These are phyloP conservation scores for Xerocomus spinulosus DNA, from an alignment of 768 basidiomycete genomes.

Conservation along the genomic window DNA sequence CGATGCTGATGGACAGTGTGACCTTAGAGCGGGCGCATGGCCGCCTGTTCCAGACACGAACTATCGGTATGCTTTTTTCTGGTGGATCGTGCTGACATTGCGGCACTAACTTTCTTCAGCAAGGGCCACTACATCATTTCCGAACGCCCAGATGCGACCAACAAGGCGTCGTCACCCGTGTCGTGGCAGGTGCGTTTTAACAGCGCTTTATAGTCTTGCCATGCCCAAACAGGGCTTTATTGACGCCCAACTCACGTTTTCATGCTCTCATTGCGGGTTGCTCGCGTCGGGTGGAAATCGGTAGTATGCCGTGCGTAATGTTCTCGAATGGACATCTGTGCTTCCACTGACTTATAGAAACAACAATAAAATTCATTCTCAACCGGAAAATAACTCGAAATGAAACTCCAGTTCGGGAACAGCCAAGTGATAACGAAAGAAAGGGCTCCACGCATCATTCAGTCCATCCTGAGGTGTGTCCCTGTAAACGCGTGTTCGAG, in stretches of 20 bases:
- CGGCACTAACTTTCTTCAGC: constrained; percentile 23
- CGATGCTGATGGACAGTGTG: not conserved
- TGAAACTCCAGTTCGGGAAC: constrained; percentile 61
- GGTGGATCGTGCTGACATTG: not conserved
- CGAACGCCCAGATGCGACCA: constrained; percentile 63
- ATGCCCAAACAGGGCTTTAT: constrained; percentile 16
- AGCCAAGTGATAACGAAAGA: constrained; percentile 63
- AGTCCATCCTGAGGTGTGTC: constrained; percentile 66
- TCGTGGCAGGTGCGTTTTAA: constrained; percentile 63
- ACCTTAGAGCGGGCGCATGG: constrained; percentile 60
- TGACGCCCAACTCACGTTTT: constrained; percentile 6
- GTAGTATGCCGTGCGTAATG: constrained; percentile 59
- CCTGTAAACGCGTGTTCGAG: not conserved
- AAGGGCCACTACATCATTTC: constrained; percentile 70
- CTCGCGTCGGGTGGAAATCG: constrained; percentile 2
- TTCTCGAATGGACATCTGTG: not conserved
- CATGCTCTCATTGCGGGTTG: not conserved
- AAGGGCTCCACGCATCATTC: constrained; percentile 68
- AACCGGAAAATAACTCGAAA: constrained; percentile 2
- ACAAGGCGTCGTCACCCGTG: constrained; percentile 58
- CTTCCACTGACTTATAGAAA: constrained; percentile 6
- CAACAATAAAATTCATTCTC: not conserved
- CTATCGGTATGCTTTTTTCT: constrained; percentile 53
- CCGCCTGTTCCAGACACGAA: constrained; percentile 72
- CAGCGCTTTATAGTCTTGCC: constrained; percentile 4